These are phyloP conservation scores for Primulina tabacum DNA, from an alignment of 257 asterid species.

Conservation along the genomic window DNA sequence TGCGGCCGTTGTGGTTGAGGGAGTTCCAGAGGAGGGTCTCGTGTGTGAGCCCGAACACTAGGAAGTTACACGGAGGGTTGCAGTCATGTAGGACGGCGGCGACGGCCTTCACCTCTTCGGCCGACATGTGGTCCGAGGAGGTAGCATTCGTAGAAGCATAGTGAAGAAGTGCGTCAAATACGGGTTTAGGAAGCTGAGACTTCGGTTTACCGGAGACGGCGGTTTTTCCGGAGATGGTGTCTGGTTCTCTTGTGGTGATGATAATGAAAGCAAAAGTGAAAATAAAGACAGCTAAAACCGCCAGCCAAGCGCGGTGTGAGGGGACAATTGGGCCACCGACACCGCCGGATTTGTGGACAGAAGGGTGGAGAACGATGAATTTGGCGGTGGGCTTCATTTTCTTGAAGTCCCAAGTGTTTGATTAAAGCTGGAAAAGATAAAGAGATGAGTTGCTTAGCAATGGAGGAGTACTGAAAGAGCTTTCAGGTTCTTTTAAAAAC, in stretches of 20 bases:
- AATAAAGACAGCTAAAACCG: constrained; percentile 44
- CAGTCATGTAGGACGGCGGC: constrained; percentile 63
- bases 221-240: constrained; percentile 21
- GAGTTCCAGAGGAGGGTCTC: constrained; percentile 79
- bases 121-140: constrained; percentile 43
- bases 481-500: constrained; percentile 7
- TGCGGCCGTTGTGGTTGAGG: constrained; percentile 70
- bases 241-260: constrained; percentile 45
- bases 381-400: constrained; percentile 67
- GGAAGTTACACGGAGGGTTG: constrained; percentile 62
- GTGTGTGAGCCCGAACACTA: constrained; percentile 74
- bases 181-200: constrained; percentile 36
- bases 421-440: neutral
- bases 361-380: constrained; percentile 66
- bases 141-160: constrained; percentile 54
- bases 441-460: neutral
- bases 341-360: constrained; percentile 47
- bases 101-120: constrained; percentile 45
- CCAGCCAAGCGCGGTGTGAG: constrained; percentile 55
- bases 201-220: constrained; percentile 15
- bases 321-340: constrained; percentile 21
- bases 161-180: constrained; percentile 67
- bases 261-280: constrained; percentile 59
- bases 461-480: neutral
- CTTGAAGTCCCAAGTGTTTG: constrained; percentile 21